A percentile compares a stretch with the other conserved stretches of the same genome.
Evolutionary conservation across 1,284 basidiomycete species (phyloP).

Genomic region (Waitea zeae): DNA sequence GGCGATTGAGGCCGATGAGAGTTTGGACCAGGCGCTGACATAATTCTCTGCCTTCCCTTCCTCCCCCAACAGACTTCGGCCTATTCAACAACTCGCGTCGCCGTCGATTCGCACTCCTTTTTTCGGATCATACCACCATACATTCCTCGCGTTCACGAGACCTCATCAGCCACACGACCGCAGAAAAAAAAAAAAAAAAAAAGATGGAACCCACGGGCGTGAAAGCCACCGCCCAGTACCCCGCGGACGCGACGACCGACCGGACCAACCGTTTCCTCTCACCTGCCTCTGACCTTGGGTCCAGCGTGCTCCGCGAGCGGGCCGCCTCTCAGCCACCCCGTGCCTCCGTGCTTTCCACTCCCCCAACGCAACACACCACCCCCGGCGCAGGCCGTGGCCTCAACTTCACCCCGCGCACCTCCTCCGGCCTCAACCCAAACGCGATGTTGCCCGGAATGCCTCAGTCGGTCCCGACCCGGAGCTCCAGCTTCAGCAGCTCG

Average conservation of each 20-base stretch:
- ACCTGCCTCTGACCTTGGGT: not conserved
- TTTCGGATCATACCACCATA: no score
- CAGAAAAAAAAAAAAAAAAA: no score
- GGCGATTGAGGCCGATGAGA: no score
- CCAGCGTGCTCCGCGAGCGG: no score
- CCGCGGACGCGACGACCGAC: constrained; percentile 19
- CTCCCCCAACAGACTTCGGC: no score
- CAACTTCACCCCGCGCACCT: constrained; percentile 23
- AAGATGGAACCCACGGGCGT: constrained; percentile 13
- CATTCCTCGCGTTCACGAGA: no score
- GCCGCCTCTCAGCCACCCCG: constrained; percentile 3
- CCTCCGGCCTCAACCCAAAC: constrained; percentile 18
- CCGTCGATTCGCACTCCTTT: no score
- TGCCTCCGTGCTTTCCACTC: not conserved
- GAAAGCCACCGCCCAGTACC: constrained; percentile 8
- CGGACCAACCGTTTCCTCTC: constrained; percentile 39
- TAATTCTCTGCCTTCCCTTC: no score
- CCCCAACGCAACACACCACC: constrained; percentile 19
- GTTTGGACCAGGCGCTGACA: no score
- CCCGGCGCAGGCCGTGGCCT: constrained; percentile 25
- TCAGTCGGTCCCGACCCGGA: constrained; percentile 34
- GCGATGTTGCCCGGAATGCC: constrained; percentile 15
- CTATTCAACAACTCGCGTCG: no score
- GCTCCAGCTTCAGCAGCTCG: constrained; percentile 40
- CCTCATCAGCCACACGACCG: no score